Evolutionary conservation across 768 basidiomycete species (phyloP).

Genomic region (Termitomyces sp.): DNA sequence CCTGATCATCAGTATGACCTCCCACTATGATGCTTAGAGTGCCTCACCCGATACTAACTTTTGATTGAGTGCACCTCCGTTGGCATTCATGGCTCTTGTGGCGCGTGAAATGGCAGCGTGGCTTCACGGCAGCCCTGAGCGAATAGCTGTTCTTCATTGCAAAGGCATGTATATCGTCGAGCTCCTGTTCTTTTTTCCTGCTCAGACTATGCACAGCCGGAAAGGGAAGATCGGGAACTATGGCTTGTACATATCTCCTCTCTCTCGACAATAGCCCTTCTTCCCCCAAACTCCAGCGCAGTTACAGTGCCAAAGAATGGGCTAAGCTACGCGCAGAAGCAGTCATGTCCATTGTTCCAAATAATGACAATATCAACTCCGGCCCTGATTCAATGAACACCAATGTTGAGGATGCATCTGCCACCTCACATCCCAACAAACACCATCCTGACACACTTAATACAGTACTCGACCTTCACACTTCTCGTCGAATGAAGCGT

Average conservation of each 20-base stretch:
- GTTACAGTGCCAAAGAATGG: slow-evolving; percentile 44
- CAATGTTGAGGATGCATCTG: neutral
- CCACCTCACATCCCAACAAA: slow-evolving; percentile 2
- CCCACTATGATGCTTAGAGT: neutral
- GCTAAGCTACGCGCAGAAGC: slow-evolving; percentile 45
- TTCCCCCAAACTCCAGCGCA: slow-evolving; percentile 45
- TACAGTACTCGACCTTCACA: slow-evolving; percentile 65
- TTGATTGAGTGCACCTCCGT: slow-evolving; percentile 45
- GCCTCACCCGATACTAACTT: neutral
- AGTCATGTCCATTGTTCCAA: slow-evolving; percentile 45
- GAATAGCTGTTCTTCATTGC: slow-evolving; percentile 82
- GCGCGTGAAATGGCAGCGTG: slow-evolving; percentile 73
- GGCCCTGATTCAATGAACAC: neutral
- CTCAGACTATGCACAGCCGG: slow-evolving; percentile 45
- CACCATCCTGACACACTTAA: slow-evolving; percentile 41
- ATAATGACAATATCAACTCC: slow-evolving; percentile 28
- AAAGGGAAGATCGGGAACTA: slow-evolving; percentile 82
- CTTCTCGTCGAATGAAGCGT: slow-evolving; percentile 63
- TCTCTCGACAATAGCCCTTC: slow-evolving; percentile 46
- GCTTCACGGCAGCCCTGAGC: slow-evolving; percentile 59
- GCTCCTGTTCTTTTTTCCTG: too few relatives aligned
- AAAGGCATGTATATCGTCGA: slow-evolving; percentile 50
- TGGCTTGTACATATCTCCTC: slow-evolving; percentile 81
- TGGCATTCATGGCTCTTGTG: slow-evolving; percentile 68
- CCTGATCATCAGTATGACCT: slow-evolving; percentile 87